Conservation (phyloP, 495 filamentous ascomycete species). For the Thermothielavioides terrestris region DNA sequence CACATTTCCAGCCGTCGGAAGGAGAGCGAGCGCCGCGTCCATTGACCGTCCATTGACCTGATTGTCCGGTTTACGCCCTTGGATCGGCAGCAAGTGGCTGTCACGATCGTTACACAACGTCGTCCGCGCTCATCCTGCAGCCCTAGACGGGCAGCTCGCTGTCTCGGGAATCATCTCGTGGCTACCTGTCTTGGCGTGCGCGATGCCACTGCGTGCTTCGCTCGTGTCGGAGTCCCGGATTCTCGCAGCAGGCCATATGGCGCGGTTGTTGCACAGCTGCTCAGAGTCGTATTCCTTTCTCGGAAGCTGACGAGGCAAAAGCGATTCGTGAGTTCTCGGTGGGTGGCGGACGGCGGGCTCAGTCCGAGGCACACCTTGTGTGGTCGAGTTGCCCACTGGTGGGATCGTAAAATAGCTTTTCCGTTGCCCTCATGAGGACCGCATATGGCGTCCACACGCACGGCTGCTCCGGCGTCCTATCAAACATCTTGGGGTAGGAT, state of each 20-base stretch:
- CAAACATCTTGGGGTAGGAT: too few relatives aligned
- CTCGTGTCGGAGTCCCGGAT: background rate
- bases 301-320: background rate
- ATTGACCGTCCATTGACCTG: background rate
- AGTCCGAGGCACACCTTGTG: too few relatives aligned
- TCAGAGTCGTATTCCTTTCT: background rate
- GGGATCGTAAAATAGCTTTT: too few relatives aligned
- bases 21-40: too few relatives aligned
- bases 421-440: too few relatives aligned
- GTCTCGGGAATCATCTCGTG: background rate
- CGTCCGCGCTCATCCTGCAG: constrained; percentile 6
- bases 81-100: background rate
- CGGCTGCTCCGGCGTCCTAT: too few relatives aligned
- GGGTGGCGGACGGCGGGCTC: background rate
- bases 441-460: too few relatives aligned
- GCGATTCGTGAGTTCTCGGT: background rate
- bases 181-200: background rate
- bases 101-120: background rate
- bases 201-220: background rate
- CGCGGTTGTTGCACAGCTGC: background rate
- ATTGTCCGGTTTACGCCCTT: background rate
- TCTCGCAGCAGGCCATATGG: background rate
- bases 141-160: constrained; percentile 1
- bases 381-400: too few relatives aligned
- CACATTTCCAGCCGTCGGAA: too few relatives aligned